Evolutionary conservation across 108 stramenopile species (phyloP).

Genomic region (Pseudonitzschia multiseries): DNA sequence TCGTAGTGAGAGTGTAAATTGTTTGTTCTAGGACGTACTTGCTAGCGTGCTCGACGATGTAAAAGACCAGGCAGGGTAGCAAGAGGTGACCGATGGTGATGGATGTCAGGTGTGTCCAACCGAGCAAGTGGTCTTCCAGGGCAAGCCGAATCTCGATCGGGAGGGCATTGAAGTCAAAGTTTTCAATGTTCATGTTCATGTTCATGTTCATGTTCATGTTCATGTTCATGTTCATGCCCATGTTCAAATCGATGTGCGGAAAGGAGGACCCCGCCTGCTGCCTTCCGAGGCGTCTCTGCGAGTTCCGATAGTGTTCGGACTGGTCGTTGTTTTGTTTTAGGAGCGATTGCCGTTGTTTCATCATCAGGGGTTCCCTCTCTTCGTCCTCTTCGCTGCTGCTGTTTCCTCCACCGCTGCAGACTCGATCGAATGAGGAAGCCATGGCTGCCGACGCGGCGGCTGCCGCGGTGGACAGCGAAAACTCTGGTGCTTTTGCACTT

Average conservation of each 20-base stretch:
- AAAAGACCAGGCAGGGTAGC: constrained; percentile 45
- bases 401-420: too few relatives aligned
- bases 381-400: too few relatives aligned
- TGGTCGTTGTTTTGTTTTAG: too few relatives aligned
- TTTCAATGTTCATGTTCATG: not conserved
- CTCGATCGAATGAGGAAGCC: too few relatives aligned
- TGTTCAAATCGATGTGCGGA: not conserved
- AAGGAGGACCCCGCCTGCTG: too few relatives aligned
- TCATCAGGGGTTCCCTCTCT: too few relatives aligned
- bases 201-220: constrained; percentile 1
- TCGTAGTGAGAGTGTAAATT: constrained; percentile 28
- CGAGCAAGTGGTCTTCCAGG: constrained; percentile 74
- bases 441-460: too few relatives aligned
- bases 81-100: constrained; percentile 62
- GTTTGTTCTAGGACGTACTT: not conserved
- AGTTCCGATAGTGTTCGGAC: too few relatives aligned
- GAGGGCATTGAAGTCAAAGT: not conserved
- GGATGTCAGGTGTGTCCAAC: constrained; percentile 75
- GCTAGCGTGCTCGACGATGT: constrained; percentile 24
- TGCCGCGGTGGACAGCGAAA: too few relatives aligned
- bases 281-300: too few relatives aligned
- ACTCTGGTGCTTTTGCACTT: too few relatives aligned
- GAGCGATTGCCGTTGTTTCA: too few relatives aligned
- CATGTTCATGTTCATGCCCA: not conserved
- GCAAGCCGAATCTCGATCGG: constrained; percentile 69